phyloP scores from a whole-genome alignment of 805 yeast genomes.

The Blastobotrys peoriensis region DNA sequence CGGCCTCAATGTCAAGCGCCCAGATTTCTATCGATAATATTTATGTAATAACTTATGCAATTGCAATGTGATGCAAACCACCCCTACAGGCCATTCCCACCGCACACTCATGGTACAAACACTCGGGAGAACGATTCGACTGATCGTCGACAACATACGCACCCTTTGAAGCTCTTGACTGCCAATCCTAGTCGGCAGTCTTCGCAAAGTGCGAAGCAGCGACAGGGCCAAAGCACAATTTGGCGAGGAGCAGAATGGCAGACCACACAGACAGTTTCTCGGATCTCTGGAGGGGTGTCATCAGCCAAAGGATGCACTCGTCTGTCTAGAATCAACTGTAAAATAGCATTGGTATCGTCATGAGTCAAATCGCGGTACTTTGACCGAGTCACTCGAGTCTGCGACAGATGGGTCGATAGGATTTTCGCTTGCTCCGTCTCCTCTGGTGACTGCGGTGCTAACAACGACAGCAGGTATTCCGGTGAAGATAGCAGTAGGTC shows the following conservation, averaged over 20 bases:
- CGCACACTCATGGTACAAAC: slow-evolving; percentile 42
- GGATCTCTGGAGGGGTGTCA: slow-evolving; percentile 15
- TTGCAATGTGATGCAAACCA: too few relatives aligned
- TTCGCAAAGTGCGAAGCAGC: slow-evolving; percentile 84
- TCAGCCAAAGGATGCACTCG: slow-evolving; percentile 1
- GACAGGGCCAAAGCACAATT: slow-evolving; percentile 88
- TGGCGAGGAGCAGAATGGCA: slow-evolving; percentile 72
- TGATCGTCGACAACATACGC: slow-evolving; percentile 76
- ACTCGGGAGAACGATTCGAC: slow-evolving; percentile 64
- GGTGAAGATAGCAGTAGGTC: slow-evolving; percentile 20
- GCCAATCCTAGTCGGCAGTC: slow-evolving; percentile 71
- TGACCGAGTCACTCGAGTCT: slow-evolving; percentile 5
- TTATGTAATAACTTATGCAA: neutral
- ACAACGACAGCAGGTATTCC: slow-evolving; percentile 22
- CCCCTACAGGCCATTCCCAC: neutral
- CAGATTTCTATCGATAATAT: slow-evolving; percentile 80
- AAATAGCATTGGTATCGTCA: neutral
- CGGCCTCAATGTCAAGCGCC: slow-evolving; percentile 82
- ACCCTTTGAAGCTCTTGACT: slow-evolving; percentile 63
- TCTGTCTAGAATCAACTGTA: slow-evolving; percentile 4
- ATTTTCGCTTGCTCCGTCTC: slow-evolving; percentile 26
- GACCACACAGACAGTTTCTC: slow-evolving; percentile 57
- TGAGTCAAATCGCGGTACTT: slow-evolving; percentile 3
- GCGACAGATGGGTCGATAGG: slow-evolving; percentile 27
- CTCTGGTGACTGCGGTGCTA: slow-evolving; percentile 26